phyloP scores from a whole-genome alignment of 345 rosid genomes.

The Microcos paniculata region DNA sequence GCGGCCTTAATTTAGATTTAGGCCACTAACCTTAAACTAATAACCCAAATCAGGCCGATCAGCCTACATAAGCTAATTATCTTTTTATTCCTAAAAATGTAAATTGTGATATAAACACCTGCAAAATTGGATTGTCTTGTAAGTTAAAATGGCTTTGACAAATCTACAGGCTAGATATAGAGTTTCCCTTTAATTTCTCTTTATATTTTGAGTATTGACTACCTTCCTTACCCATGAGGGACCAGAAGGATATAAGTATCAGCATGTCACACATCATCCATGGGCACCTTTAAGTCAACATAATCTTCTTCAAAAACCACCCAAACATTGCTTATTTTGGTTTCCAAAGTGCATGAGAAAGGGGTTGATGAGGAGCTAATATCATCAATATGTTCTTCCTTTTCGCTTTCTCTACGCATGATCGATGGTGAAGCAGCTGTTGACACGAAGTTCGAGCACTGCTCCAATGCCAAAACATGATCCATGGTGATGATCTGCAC shows the following conservation, averaged over 20 bases:
- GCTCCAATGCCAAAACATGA: conserved; percentile 59
- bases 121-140: too few relatives aligned
- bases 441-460: conserved; percentile 32
- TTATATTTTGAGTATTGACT: neutral
- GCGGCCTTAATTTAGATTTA: too few relatives aligned
- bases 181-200: too few relatives aligned
- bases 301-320: conserved; percentile 74
- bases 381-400: conserved; percentile 10
- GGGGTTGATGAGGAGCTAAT: conserved; percentile 25
- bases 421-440: neutral
- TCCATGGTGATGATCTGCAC: conserved; percentile 58
- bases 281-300: conserved; percentile 9
- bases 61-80: too few relatives aligned
- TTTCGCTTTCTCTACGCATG: conserved; percentile 18
- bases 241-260: neutral
- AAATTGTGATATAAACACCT: too few relatives aligned
- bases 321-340: conserved; percentile 81
- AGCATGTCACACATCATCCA: neutral
- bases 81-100: too few relatives aligned
- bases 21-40: too few relatives aligned
- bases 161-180: too few relatives aligned
- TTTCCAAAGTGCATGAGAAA: conserved; percentile 58
- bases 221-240: neutral
- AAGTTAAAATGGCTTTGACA: too few relatives aligned
- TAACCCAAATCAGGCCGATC: too few relatives aligned